Conservation (phyloP, 176 grass and related monocot species). For the Cocos nucifera region DNA sequence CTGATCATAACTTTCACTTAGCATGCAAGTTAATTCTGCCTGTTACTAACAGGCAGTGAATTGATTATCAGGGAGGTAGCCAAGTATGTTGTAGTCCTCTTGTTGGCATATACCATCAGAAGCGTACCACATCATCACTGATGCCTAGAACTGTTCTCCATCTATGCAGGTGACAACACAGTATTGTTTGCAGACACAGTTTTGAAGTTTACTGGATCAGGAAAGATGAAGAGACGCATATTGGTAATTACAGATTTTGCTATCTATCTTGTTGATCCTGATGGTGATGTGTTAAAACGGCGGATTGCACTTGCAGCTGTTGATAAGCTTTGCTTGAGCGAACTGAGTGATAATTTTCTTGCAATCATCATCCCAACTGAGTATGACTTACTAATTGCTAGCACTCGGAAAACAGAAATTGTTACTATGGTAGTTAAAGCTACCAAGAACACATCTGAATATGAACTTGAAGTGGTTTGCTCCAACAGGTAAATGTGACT, state of each 20-base stretch:
- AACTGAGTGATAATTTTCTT: slow-evolving; percentile 68
- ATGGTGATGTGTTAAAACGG: slow-evolving; percentile 79
- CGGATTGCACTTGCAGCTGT: slow-evolving; percentile 85
- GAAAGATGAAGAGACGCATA: slow-evolving; percentile 84
- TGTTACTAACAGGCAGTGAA: no score
- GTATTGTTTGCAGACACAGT: slow-evolving; percentile 80
- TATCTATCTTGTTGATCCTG: slow-evolving; percentile 80
- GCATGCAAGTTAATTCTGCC: no score
- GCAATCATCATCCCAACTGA: slow-evolving; percentile 62
- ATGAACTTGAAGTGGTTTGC: slow-evolving; percentile 71
- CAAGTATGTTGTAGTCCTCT: no score
- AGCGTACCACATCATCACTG: neutral
- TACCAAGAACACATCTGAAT: slow-evolving; percentile 65
- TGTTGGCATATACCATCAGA: no score
- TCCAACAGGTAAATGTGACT: slow-evolving; percentile 56
- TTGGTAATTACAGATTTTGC: slow-evolving; percentile 87
- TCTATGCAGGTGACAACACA: slow-evolving; percentile 35
- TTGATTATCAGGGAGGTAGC: no score
- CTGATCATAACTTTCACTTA: no score
- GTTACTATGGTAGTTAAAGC: slow-evolving; percentile 58
- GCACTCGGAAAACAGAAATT: slow-evolving; percentile 81
- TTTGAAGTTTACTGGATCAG: slow-evolving; percentile 68
- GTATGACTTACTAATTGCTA: slow-evolving; percentile 84
- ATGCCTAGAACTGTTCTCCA: neutral
- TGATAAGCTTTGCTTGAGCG: slow-evolving; percentile 67